Conservation (phyloP, 805 yeast genomes). For the Candida takata region DNA sequence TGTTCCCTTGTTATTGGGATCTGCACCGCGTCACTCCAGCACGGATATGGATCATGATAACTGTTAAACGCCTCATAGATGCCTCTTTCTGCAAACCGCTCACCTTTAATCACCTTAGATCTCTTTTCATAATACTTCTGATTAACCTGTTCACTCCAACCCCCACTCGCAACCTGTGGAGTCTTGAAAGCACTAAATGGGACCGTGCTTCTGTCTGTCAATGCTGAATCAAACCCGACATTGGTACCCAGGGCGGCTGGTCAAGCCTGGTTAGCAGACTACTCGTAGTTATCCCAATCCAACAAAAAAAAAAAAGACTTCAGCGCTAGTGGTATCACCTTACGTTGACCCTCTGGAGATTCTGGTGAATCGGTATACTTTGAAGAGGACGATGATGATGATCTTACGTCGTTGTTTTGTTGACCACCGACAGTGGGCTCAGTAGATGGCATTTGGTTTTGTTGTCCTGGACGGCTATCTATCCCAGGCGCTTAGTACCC, state of each 20-base stretch:
- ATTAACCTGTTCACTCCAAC: conserved; percentile 36
- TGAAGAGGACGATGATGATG: conserved; percentile 14
- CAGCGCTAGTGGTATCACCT: conserved; percentile 6
- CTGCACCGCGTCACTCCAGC: conserved; percentile 36
- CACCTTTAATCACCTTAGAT: conserved; percentile 24
- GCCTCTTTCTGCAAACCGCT: conserved; percentile 32
- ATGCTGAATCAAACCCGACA: conserved; percentile 22
- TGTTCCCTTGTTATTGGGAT: conserved; percentile 45
- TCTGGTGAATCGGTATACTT: conserved; percentile 26
- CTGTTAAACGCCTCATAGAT: conserved; percentile 37
- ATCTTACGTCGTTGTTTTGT: neutral
- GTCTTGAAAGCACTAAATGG: conserved; percentile 95
- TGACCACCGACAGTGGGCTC: neutral
- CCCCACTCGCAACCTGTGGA: conserved; percentile 81
- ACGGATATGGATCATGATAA: conserved; percentile 43
- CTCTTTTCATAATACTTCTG: conserved; percentile 24
- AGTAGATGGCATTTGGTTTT: too few species aligned
- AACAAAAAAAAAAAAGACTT: too few species aligned
- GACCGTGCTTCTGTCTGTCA: conserved; percentile 33
- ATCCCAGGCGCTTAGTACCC: too few species aligned
- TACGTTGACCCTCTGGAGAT: conserved; percentile 18
- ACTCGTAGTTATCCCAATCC: too few species aligned
- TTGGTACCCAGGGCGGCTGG: conserved; percentile 10
- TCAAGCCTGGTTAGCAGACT: neutral
- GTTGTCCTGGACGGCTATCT: too few species aligned